Evolutionary conservation across 2,329 filamentous ascomycete species (phyloP), one percentile per base, ranked within the genome.

Genomic region (Dactylonectria macrodidyma): DNA sequence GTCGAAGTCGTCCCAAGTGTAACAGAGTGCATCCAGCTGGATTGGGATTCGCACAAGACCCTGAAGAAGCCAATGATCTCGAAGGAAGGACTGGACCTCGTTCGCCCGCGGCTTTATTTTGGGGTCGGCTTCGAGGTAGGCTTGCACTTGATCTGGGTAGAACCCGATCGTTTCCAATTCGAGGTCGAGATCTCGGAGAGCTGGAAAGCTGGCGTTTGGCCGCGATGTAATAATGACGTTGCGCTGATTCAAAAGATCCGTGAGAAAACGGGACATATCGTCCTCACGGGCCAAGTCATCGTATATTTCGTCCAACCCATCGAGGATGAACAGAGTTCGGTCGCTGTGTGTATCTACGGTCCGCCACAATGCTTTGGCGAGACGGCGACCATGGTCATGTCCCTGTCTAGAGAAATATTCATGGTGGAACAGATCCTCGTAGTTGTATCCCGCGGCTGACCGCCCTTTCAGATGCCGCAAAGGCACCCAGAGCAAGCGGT

Each of bases 1-100:
- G 44, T 33, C 16, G 19, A 73, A 59, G 26, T 74, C 65, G 0
- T 76, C 63, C 82, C 81, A 84, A 14, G 59, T 79, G 50, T 74
- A 81, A 65, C 83, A 85, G 26, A 85, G 62, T 1, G 83, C 83
- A 74, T 85, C 84, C 0, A 86, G 73, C 58, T 81, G 82, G 62
- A 85, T 81, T 0, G 83, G 84, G 47, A 85, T 84, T 19, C 78
- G 81, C 2, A 82, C 75, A 33, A 85, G 77, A 4, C 70, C 76
- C 52, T 79, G 69, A 11, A 85, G 73, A 6, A 82, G 70, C 61
- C 26, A 57, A 66, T 80, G 78, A 0, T 62, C 7, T 51, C 79
- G 5, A 7, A 85, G 72, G 47, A 82, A 84, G 5, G 66, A 61
- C 36, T 72, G 59, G 16, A 84, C 73, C 7, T 78, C 59, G n/a